A percentile compares a stretch with the other conserved stretches of the same genome.
These are phyloP conservation scores for Taphrina pruni DNA, from an alignment of 1,139 yeast species.

Conservation along the genomic window DNA sequence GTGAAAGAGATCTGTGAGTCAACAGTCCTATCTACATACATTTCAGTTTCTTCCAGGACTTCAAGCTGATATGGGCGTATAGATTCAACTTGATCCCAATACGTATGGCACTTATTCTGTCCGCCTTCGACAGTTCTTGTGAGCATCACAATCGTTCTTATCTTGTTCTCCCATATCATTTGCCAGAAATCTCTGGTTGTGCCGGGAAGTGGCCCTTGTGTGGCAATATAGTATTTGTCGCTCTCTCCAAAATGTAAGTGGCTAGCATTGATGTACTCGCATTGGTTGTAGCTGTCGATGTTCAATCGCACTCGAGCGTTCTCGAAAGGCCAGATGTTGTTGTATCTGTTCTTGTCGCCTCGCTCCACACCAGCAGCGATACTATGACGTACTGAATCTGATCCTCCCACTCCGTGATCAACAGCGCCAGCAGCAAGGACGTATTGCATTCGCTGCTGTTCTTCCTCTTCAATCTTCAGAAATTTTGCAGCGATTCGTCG, in stretches of 20 bases:
- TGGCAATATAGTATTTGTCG: slow-evolving; percentile 66
- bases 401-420: slow-evolving; percentile 42
- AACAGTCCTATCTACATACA: not conserved
- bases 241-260: slow-evolving; percentile 55
- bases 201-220: slow-evolving; percentile 82
- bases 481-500: slow-evolving; percentile 53
- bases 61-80: slow-evolving; percentile 12
- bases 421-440: slow-evolving; percentile 45
- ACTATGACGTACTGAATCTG: slow-evolving; percentile 53
- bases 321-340: slow-evolving; percentile 81
- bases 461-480: slow-evolving; percentile 53
- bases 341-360: slow-evolving; percentile 71
- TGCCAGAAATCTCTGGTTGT: slow-evolving; percentile 85
- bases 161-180: slow-evolving; percentile 66
- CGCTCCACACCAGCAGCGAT: slow-evolving; percentile 75
- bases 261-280: slow-evolving; percentile 69
- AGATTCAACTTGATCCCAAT: slow-evolving; percentile 55
- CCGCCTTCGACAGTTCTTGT: slow-evolving; percentile 65
- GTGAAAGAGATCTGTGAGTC: slow-evolving; percentile 42
- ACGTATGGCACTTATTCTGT: slow-evolving; percentile 61
- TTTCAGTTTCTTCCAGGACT: slow-evolving; percentile 6
- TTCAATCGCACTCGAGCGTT: slow-evolving; percentile 70
- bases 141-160: slow-evolving; percentile 71
- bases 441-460: slow-evolving; percentile 51
- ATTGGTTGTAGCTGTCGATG: slow-evolving; percentile 47